A percentile compares a stretch with the other conserved stretches of the same genome.
Evolutionary conservation across 2,329 filamentous ascomycete species (phyloP).

Genomic region (Fusarium fracticaudum): DNA sequence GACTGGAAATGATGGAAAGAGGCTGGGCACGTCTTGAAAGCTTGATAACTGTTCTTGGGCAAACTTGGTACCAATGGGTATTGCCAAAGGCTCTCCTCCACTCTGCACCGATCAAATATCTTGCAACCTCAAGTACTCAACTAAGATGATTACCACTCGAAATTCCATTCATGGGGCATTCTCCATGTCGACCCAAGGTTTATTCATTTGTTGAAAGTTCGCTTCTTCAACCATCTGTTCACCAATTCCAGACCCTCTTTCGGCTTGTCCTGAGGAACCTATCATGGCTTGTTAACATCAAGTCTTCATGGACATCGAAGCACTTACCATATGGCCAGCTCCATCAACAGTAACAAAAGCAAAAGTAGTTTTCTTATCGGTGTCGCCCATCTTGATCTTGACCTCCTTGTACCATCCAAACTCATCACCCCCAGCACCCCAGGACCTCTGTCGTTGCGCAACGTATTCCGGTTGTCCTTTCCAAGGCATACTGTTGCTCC

Average conservation of each 20-base stretch:
- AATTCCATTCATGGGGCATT: accelerated
- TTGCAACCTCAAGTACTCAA: accelerated
- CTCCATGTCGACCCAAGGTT: accelerated
- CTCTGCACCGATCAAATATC: accelerated
- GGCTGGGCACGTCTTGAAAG: neutral
- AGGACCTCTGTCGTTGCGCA: constrained; percentile 1
- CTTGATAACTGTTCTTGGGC: too few relatives aligned
- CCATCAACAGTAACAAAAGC: constrained; percentile 25
- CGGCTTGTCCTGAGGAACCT: constrained; percentile 17
- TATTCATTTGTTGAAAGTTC: neutral
- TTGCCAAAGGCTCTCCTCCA: neutral
- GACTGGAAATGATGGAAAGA: accelerated
- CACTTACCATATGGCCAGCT: constrained; percentile 31
- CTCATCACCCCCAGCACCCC: constrained; percentile 11
- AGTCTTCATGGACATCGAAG: accelerated
- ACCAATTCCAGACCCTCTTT: constrained; percentile 5
- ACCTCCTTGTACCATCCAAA: constrained; percentile 32
- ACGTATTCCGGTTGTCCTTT: constrained; percentile 34
- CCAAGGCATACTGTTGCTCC: constrained; percentile 28
- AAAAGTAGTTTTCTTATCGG: constrained; percentile 13
- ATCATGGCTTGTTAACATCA: accelerated
- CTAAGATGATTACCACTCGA: too few relatives aligned
- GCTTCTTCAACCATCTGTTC: constrained; percentile 16
- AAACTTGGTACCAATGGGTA: neutral
- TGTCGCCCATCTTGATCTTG: neutral